These are phyloP conservation scores for Euphrasia arctica DNA, from an alignment of 305 asterid genomes.

Conservation along the genomic window DNA sequence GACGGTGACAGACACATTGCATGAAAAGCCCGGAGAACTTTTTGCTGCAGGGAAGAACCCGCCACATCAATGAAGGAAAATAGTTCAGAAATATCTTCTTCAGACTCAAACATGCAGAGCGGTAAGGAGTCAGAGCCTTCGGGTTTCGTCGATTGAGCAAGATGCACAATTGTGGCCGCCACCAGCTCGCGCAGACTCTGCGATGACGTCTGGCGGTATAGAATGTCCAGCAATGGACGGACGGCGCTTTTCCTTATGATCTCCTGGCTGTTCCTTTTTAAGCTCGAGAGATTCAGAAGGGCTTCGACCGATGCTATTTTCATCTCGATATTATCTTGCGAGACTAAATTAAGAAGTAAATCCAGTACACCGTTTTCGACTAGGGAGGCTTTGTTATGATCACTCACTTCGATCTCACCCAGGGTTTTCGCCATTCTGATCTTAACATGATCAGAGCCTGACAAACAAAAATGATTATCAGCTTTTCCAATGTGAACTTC, in stretches of 20 bases:
- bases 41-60: constrained; percentile 45
- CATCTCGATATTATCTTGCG: constrained; percentile 42
- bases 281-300: constrained; percentile 53
- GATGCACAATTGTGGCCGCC: constrained; percentile 47
- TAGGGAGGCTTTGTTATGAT: constrained; percentile 53
- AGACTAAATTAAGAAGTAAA: constrained; percentile 47
- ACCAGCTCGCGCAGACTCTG: constrained; percentile 46
- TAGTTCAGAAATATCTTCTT: constrained; percentile 46
- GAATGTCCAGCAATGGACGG: constrained; percentile 49
- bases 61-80: constrained; percentile 46
- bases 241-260: constrained; percentile 53
- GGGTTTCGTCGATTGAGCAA: constrained; percentile 46
- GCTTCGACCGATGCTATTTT: constrained; percentile 47
- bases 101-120: constrained; percentile 48
- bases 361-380: constrained; percentile 53
- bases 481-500: background rate
- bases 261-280: constrained; percentile 54
- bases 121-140: constrained; percentile 36
- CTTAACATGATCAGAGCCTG: constrained; percentile 58
- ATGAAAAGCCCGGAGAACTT: constrained; percentile 43
- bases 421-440: constrained; percentile 57
- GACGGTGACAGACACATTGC: constrained; percentile 60
- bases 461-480: background rate
- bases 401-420: constrained; percentile 58
- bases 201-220: constrained; percentile 47